Base-by-base conservation (phyloP, 1,139 yeast genomes). In the Diutina pseudorugosa region DNA sequence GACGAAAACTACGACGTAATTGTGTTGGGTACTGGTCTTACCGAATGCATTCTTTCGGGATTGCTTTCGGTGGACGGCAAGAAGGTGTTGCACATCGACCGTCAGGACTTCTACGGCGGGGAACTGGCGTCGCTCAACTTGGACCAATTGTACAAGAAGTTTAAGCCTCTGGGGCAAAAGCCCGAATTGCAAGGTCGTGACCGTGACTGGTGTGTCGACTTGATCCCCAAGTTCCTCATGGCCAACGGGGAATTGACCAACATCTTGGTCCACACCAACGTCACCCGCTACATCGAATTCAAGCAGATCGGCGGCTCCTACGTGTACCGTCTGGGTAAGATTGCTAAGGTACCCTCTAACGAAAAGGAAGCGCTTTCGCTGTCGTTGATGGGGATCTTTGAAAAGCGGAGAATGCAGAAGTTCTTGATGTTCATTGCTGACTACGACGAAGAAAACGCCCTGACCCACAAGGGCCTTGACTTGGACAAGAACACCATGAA, bases 211-310 rank as follows among this genome's bases (percentile, higher is more conserved):
- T 90, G 95, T 68, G 91, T 93, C 54, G 99, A 93, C 65, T 76
- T 93, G 72, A 90, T 93, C 62, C 99, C 99, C 52, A 93, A 93
- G 72, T 93, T 93, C 62, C 75, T 94, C 61, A 94, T 93, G 98
- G 94, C 98, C 54, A 89, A 90, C 63, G 99, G 99, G 45, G 99
- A 93, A 66, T 79, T 93, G 71, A 91, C 98, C 60, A 91, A 91
- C 68, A 94, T 93, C 61, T 79, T 93, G 63, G 93, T 87, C 43
- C 96, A 91, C 67, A 93, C 98, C 25, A 93, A 91, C 62, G 98
- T 93, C 52, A 91, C 98, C 25, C 79, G 96, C 59, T 93, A 91
- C 68, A 85, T 94, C 63, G 98, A 93, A 66, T 94, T 94, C 72
- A 91, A 93, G 70, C 98, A 90, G 69, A 87, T 93, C 56, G 83